These are phyloP conservation scores for Hemileccinum rubropunctum DNA, from an alignment of 768 basidiomycete species.

Conservation along the genomic window DNA sequence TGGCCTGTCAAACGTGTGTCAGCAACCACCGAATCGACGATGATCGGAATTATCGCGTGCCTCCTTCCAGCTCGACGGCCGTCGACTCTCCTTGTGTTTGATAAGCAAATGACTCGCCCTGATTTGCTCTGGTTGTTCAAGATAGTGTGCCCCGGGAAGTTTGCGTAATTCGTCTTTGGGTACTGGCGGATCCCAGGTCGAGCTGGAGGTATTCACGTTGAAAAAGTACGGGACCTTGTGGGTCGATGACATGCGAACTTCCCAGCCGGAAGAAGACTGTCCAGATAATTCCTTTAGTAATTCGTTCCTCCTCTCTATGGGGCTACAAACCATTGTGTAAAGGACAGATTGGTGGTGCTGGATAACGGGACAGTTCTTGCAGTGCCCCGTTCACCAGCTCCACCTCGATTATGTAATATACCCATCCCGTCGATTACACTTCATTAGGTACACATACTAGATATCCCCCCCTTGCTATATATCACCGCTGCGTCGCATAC, in stretches of 20 bases:
- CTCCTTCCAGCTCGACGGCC: slow-evolving; percentile 84
- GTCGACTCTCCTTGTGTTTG: slow-evolving; percentile 80
- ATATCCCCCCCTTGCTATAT: neutral
- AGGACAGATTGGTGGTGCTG: slow-evolving; percentile 6
- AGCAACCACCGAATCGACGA: neutral
- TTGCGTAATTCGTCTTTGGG: slow-evolving; percentile 54
- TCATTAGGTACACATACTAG: slow-evolving; percentile 21
- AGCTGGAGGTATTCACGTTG: slow-evolving; percentile 66
- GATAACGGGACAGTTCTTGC: neutral
- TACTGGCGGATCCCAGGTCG: slow-evolving; percentile 77
- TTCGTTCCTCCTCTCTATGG: neutral
- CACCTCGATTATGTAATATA: slow-evolving; percentile 2
- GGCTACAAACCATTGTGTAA: slow-evolving; percentile 23
- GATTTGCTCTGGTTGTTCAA: slow-evolving; percentile 52
- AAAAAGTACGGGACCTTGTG: slow-evolving; percentile 84
- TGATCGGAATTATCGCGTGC: slow-evolving; percentile 37
- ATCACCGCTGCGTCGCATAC: slow-evolving; percentile 41
- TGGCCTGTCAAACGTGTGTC: slow-evolving; percentile 38
- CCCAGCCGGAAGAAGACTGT: slow-evolving; percentile 51
- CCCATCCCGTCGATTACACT: slow-evolving; percentile 9
- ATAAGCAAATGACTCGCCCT: slow-evolving; percentile 94
- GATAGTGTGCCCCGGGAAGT: slow-evolving; percentile 69
- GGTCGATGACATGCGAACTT: slow-evolving; percentile 83
- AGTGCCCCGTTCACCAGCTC: neutral
- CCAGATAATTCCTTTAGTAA: slow-evolving; percentile 7